Evolutionary conservation across 257 asterid genomes (phyloP).

Genomic region (Verbascum thapsus): DNA sequence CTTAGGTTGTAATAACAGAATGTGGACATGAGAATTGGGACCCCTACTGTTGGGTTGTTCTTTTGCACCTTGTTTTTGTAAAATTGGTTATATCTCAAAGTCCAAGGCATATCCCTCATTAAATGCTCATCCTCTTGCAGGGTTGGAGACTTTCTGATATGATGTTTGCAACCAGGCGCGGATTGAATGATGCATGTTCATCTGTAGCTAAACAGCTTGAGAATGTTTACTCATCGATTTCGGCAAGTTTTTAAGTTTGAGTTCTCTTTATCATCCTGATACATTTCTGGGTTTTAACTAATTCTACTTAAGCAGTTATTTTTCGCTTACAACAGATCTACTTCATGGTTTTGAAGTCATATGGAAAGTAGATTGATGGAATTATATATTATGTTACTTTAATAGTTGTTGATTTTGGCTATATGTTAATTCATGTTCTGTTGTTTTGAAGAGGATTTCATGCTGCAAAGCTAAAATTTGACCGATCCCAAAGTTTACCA

Average conservation of each 20-base stretch:
- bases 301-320: conserved; percentile 1
- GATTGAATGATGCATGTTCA: conserved; percentile 80
- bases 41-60: neutral
- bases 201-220: conserved; percentile 83
- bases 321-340: neutral
- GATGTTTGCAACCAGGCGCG: conserved; percentile 93
- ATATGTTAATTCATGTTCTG: conserved; percentile 2
- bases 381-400: neutral
- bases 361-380: conserved; percentile 2
- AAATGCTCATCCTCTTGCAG: conserved; percentile 46
- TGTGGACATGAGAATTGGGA: neutral
- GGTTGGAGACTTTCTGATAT: conserved; percentile 87
- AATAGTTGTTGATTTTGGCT: conserved; percentile 3
- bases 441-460: conserved; percentile 8
- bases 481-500: neutral
- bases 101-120: neutral
- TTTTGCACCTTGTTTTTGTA: neutral
- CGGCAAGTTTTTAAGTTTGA: conserved; percentile 50
- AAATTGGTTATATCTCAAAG: neutral
- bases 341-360: conserved; percentile 3
- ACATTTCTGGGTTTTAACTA: conserved; percentile 12
- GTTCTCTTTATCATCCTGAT: conserved; percentile 17
- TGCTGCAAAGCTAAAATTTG: conserved; percentile 7
- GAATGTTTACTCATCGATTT: conserved; percentile 65
- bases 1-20: conserved; percentile 9